A percentile compares a stretch with the other conserved stretches of the same genome.
Evolutionary conservation across 2,329 filamentous ascomycete species (phyloP).

Genomic region (Venturia aucupariae): DNA sequence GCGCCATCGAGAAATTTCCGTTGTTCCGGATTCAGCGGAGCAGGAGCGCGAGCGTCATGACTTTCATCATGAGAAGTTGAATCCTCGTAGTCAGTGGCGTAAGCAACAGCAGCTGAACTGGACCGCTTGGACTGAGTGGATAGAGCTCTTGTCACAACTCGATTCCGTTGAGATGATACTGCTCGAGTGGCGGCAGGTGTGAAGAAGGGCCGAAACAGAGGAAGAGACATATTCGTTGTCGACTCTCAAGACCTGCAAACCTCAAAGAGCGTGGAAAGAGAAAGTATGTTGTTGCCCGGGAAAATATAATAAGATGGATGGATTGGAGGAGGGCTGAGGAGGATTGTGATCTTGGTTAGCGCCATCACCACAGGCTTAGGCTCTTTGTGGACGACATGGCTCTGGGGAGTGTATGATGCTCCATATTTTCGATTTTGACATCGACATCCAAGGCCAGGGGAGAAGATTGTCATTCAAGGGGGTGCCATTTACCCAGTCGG

Average conservation of each 20-base stretch:
- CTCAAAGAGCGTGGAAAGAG: too few relatives aligned
- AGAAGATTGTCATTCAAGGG: neutral
- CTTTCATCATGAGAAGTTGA: constrained; percentile 10
- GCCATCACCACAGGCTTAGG: neutral
- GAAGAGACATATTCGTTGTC: neutral
- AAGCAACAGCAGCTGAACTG: constrained; percentile 15
- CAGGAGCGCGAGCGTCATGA: neutral
- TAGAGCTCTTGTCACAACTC: neutral
- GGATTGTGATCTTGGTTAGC: neutral
- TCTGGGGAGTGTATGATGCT: neutral
- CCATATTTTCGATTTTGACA: neutral
- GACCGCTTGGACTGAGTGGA: neutral
- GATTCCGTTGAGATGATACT: neutral
- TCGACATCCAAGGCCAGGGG: too few relatives aligned
- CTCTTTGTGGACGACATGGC: neutral
- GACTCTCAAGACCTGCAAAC: neutral
- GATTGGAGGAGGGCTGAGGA: neutral
- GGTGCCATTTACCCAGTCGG: neutral
- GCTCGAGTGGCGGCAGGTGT: neutral
- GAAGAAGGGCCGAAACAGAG: neutral
- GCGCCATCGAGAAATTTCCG: constrained; percentile 30
- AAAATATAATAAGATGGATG: too few relatives aligned
- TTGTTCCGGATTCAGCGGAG: constrained; percentile 25
- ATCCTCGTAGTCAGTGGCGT: constrained; percentile 13
- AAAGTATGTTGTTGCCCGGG: too few relatives aligned